phyloP scores from a whole-genome alignment of 2,329 filamentous ascomycete genomes.

The Trichoderma semiorbis region DNA sequence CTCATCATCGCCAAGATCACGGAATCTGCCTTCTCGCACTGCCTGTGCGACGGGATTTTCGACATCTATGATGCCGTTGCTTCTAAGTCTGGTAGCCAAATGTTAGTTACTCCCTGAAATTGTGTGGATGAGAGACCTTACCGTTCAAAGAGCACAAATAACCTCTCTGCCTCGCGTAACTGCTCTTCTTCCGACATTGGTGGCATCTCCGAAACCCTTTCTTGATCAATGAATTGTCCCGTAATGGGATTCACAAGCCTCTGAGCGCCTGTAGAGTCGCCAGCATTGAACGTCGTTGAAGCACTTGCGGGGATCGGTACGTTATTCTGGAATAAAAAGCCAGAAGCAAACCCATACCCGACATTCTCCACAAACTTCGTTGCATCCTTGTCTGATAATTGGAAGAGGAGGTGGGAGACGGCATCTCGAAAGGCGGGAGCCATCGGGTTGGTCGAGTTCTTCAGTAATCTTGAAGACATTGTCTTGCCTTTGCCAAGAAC shows the following conservation, averaged over 20 bases:
- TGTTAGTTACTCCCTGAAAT: conserved; percentile 20
- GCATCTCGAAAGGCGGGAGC: conserved; percentile 69
- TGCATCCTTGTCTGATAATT: conserved; percentile 78
- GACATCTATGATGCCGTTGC: conserved; percentile 71
- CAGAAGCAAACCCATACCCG: conserved; percentile 89
- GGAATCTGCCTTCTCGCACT: conserved; percentile 64
- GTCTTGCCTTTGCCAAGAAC: conserved; percentile 74
- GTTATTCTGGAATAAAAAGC: conserved; percentile 82
- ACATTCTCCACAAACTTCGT: conserved; percentile 83
- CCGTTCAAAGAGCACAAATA: conserved; percentile 91
- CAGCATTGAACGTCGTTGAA: conserved; percentile 43
- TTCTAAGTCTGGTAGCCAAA: conserved; percentile 51
- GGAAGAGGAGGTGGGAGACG: conserved; percentile 78
- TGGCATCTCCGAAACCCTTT: conserved; percentile 55
- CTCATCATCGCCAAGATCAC: conserved; percentile 60
- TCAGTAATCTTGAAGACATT: conserved; percentile 72
- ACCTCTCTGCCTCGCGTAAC: conserved; percentile 80
- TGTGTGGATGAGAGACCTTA: conserved; percentile 32
- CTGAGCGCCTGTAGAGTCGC: conserved; percentile 27
- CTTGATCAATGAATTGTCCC: conserved; percentile 72
- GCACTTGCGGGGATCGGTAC: conserved; percentile 70
- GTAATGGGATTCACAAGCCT: conserved; percentile 76
- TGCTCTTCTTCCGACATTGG: conserved; percentile 92
- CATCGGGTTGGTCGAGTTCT: conserved; percentile 69
- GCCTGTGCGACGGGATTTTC: conserved; percentile 75